Evolutionary conservation across 805 yeast species (phyloP).

Genomic region (Jamesozyma gamospora): DNA sequence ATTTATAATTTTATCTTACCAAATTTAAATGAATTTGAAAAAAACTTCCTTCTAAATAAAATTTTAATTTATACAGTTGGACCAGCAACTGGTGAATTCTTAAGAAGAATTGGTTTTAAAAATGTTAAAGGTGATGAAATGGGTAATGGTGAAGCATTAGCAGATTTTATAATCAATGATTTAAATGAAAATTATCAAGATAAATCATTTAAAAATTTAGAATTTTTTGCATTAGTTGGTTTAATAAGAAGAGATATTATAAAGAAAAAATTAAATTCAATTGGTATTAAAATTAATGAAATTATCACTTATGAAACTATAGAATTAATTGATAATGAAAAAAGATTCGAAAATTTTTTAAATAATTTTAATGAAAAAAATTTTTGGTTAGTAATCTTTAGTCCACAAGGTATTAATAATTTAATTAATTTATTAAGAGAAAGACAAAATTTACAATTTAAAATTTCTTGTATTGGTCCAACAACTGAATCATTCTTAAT

Average conservation of each 20-base stretch:
- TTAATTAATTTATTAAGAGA: slow-evolving; percentile 41
- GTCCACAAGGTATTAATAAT: slow-evolving; percentile 76
- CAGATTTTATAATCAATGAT: slow-evolving; percentile 48
- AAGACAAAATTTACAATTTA: not conserved
- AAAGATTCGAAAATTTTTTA: slow-evolving; percentile 25
- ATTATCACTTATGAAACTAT: slow-evolving; percentile 61
- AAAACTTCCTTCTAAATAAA: slow-evolving; percentile 26
- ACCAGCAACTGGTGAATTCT: slow-evolving; percentile 65
- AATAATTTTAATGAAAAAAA: slow-evolving; percentile 7
- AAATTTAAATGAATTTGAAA: slow-evolving; percentile 7
- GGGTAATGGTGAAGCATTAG: slow-evolving; percentile 69
- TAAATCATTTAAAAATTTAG: slow-evolving; percentile 8
- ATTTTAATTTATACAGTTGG: slow-evolving; percentile 81
- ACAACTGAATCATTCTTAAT: slow-evolving; percentile 64
- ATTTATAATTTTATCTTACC: slow-evolving; percentile 38
- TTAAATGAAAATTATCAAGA: slow-evolving; percentile 2
- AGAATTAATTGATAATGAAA: slow-evolving; percentile 37
- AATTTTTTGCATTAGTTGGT: slow-evolving; percentile 72
- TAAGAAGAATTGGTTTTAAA: slow-evolving; percentile 52
- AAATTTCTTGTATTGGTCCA: slow-evolving; percentile 85
- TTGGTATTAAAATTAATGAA: slow-evolving; percentile 33
- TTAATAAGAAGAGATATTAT: slow-evolving; percentile 73
- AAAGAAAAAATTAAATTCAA: slow-evolving; percentile 43
- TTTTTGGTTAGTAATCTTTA: slow-evolving; percentile 74
- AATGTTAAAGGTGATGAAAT: slow-evolving; percentile 57